Percentiles rank a stretch among this genome's conserved stretches.
Conservation (phyloP, 768 basidiomycete species). For the Wakefieldia striispora region DNA sequence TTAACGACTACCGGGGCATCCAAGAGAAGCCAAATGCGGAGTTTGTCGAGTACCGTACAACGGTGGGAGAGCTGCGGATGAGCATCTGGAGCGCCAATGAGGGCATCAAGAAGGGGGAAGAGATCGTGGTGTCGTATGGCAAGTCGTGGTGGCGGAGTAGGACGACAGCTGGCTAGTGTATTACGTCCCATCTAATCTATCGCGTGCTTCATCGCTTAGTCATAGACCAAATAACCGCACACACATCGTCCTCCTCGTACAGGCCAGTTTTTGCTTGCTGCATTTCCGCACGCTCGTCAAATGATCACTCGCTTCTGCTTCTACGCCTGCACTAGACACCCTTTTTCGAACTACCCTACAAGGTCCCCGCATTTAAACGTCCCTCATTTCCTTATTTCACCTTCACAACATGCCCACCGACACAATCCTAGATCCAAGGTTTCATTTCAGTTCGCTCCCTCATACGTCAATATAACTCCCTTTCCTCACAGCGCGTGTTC, state of each 20-base stretch:
- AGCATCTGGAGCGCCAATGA: conserved; percentile 64
- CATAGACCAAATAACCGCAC: conserved; percentile 19
- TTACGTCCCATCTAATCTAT: too few relatives aligned
- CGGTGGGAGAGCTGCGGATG: conserved; percentile 68
- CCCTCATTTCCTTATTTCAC: not conserved
- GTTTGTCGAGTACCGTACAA: conserved; percentile 57
- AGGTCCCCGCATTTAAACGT: conserved; percentile 18
- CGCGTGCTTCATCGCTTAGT: conserved; percentile 12
- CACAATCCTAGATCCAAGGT: conserved; percentile 40
- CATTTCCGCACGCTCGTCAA: conserved; percentile 12
- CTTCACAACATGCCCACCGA: conserved; percentile 13
- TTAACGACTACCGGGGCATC: conserved; percentile 91
- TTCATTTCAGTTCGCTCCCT: conserved; percentile 13
- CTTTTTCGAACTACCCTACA: conserved; percentile 39
- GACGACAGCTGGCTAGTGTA: not conserved
- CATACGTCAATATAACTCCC: conserved; percentile 19
- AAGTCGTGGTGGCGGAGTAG: conserved; percentile 79
- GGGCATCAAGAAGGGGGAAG: conserved; percentile 73
- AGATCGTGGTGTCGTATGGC: conserved; percentile 87
- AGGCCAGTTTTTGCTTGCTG: not conserved
- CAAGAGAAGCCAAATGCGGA: conserved; percentile 62
- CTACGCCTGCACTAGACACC: conserved; percentile 32
- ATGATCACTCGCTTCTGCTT: conserved; percentile 54
- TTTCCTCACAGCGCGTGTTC: conserved; percentile 58
- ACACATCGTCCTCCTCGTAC: conserved; percentile 5